Evolutionary conservation across 306 rosid genomes (phyloP).

Genomic region (Prunus campanulata): DNA sequence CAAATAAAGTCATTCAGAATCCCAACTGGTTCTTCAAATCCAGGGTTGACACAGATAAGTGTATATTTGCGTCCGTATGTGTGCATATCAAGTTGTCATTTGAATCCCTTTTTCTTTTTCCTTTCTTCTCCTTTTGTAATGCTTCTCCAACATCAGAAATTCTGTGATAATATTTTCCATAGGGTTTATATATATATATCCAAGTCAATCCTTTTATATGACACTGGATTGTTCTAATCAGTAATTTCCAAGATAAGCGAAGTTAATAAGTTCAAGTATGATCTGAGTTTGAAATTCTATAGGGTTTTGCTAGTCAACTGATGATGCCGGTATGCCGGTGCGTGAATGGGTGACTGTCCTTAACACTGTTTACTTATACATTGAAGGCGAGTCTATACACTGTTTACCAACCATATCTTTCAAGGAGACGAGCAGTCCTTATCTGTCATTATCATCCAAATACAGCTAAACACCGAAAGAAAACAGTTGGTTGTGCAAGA

Average conservation of each 20-base stretch:
- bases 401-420: no score
- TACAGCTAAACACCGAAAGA: no score
- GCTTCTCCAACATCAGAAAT: not conserved
- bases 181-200: not conserved
- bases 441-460: not conserved
- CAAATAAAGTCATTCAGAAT: slow-evolving; percentile 3
- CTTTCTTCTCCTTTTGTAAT: not conserved
- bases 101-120: not conserved
- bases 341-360: not conserved
- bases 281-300: not conserved
- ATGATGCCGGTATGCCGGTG: not conserved
- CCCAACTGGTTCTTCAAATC: slow-evolving; percentile 2
- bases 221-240: not conserved
- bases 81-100: not conserved
- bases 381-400: no score
- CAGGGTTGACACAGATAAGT: not conserved
- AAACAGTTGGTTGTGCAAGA: not conserved
- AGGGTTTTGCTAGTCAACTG: no score
- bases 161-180: not conserved
- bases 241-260: not conserved
- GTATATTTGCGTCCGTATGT: slow-evolving; percentile 4
- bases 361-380: not conserved
- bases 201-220: not conserved
- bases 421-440: not conserved
- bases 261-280: not conserved